Conservation (phyloP, 352 stramenopile genomes). For the Pythium insidiosum region DNA sequence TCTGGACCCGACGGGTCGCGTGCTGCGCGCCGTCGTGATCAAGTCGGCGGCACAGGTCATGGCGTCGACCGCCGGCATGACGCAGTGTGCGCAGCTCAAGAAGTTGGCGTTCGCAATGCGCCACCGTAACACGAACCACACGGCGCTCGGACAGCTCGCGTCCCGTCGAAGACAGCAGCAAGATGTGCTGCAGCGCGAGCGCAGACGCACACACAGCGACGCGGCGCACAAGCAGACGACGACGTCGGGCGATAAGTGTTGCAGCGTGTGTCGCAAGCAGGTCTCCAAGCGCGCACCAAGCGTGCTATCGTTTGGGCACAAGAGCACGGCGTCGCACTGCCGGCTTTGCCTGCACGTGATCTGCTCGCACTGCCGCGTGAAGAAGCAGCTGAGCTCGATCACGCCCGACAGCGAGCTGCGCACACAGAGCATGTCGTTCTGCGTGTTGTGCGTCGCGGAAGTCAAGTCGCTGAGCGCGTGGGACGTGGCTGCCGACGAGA, state of each 20-base stretch:
- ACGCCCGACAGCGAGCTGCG: conserved; percentile 2
- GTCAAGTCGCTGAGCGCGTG: conserved; percentile 9
- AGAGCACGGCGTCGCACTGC: conserved; percentile 6
- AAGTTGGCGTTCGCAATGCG: conserved; percentile 29
- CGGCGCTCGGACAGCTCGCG: background rate
- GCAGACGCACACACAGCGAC: too few species aligned
- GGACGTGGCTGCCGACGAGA: conserved; percentile 11
- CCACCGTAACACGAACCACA: background rate
- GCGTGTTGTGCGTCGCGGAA: conserved; percentile 9
- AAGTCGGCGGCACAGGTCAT: conserved; percentile 36
- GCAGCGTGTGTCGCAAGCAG: conserved; percentile 7
- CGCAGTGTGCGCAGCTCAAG: conserved; percentile 41
- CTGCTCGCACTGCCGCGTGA: conserved; percentile 9
- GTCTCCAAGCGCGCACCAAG: conserved; percentile 7
- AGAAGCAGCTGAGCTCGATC: conserved; percentile 11
- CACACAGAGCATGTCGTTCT: conserved; percentile 12
- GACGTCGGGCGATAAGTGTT: conserved; percentile 1
- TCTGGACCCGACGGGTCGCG: conserved; percentile 27
- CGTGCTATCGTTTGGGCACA: conserved; percentile 12
- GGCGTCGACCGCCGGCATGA: conserved; percentile 30
- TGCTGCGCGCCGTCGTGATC: conserved; percentile 35
- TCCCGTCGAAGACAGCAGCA: background rate
- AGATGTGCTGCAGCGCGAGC: conserved; percentile 3
- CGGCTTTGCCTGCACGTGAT: conserved; percentile 9
- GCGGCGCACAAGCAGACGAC: background rate